Evolutionary conservation across 78 protist genomes (phyloP).

Genomic region (Paulinella micropora): DNA sequence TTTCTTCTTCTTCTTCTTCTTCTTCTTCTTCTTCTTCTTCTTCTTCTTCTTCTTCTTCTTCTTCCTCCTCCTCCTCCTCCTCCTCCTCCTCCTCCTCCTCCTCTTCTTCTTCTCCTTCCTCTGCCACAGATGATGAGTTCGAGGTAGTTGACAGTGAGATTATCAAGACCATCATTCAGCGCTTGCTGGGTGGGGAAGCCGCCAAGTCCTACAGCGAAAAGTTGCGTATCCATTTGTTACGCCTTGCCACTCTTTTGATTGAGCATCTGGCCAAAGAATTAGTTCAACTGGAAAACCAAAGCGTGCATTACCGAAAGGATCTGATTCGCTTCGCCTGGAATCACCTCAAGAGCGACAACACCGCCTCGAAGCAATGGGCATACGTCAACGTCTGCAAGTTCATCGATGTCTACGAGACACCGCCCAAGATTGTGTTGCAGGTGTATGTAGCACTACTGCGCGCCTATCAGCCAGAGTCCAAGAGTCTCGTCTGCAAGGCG

Average conservation of each 20-base stretch:
- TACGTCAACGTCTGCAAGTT: constrained; percentile 69
- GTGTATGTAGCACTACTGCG: constrained; percentile 64
- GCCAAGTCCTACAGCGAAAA: constrained; percentile 13
- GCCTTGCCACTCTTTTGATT: constrained; percentile 61
- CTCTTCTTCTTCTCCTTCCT: too few relatives aligned
- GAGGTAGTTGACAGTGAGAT: neutral
- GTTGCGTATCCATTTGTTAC: constrained; percentile 39
- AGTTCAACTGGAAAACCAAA: neutral
- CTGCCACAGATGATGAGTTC: neutral
- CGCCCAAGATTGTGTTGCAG: constrained; percentile 63
- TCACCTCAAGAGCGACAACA: constrained; percentile 64
- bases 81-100: neutral
- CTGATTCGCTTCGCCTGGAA: constrained; percentile 65
- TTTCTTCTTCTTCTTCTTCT: too few relatives aligned
- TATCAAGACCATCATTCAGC: neutral
- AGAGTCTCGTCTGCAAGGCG: constrained; percentile 54
- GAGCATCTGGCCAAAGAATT: constrained; percentile 41
- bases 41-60: neutral
- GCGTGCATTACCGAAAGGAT: constrained; percentile 51
- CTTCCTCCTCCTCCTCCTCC: neutral
- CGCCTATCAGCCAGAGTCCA: constrained; percentile 67
- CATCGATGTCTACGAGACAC: constrained; percentile 72
- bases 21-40: too few relatives aligned
- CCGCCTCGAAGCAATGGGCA: constrained; percentile 59
- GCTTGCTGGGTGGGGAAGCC: constrained; percentile 14